Conservation (phyloP, 306 rosid genomes). For the Luffa acutangula region DNA sequence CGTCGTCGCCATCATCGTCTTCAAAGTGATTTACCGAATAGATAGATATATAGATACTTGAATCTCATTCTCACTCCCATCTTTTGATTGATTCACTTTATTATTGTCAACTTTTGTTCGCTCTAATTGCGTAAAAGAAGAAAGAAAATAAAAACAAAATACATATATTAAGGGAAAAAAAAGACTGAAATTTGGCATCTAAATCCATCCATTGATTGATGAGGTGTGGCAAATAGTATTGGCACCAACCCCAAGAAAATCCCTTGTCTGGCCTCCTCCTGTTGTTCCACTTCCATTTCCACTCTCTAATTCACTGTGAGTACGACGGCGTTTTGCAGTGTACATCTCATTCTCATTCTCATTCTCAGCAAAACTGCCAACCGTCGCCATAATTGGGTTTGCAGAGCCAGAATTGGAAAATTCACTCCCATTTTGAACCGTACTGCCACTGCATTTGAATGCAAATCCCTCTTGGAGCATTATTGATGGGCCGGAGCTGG, state of each 20-base stretch:
- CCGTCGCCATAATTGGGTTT: slow-evolving; percentile 11
- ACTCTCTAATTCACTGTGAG: slow-evolving; percentile 26
- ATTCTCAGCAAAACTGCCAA: slow-evolving; percentile 8
- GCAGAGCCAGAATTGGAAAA: slow-evolving; percentile 20
- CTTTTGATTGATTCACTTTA: neutral
- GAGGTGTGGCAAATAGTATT: slow-evolving; percentile 61
- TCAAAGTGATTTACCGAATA: neutral
- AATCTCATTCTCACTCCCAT: neutral
- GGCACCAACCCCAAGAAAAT: slow-evolving; percentile 81
- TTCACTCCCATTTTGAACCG: slow-evolving; percentile 35
- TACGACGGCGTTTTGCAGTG: slow-evolving; percentile 55
- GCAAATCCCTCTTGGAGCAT: slow-evolving; percentile 43
- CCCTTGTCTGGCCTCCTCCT: slow-evolving; percentile 66
- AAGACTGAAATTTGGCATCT: slow-evolving; percentile 11
- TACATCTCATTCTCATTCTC: slow-evolving; percentile 1
- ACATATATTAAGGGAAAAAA: neutral
- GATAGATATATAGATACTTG: neutral
- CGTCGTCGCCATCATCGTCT: neutral
- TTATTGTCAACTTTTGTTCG: neutral
- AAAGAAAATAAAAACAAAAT: neutral
- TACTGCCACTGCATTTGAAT: slow-evolving; percentile 24
- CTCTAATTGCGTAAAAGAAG: neutral
- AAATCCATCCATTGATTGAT: slow-evolving; percentile 67
- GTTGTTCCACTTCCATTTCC: neutral
- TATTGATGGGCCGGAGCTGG: slow-evolving; percentile 32